Conservation (phyloP, 345 rosid species). For the Diplotaxis tenuifolia region DNA sequence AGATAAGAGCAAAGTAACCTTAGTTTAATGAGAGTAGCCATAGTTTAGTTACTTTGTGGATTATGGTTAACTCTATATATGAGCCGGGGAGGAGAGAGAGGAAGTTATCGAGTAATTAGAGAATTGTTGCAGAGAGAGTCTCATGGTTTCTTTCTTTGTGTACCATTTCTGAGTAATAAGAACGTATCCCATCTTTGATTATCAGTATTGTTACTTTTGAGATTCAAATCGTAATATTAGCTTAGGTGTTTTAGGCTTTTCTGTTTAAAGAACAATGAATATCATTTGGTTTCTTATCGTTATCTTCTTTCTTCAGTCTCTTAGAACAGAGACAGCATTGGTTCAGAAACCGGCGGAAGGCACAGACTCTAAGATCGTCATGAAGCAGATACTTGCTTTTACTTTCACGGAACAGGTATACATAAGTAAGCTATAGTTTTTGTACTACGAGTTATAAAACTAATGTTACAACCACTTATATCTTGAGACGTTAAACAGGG, state of each 20-base stretch:
- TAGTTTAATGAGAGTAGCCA: too few relatives aligned
- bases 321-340: constrained; percentile 68
- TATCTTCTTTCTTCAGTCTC: constrained; percentile 51
- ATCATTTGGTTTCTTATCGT: neutral
- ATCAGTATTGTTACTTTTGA: too few relatives aligned
- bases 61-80: too few relatives aligned
- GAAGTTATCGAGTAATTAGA: too few relatives aligned
- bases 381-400: constrained; percentile 76
- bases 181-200: too few relatives aligned
- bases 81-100: neutral
- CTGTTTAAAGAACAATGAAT: neutral
- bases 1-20: too few relatives aligned
- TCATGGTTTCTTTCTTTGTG: too few relatives aligned
- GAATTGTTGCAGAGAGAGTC: too few relatives aligned
- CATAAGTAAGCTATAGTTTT: constrained; percentile 1
- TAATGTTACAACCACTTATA: neutral
- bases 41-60: too few relatives aligned
- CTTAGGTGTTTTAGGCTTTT: constrained; percentile 2
- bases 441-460: neutral
- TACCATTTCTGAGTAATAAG: too few relatives aligned
- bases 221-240: too few relatives aligned
- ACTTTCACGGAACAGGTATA: constrained; percentile 71
- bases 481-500: constrained; percentile 53
- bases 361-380: constrained; percentile 46
- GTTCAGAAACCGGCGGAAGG: constrained; percentile 47